Evolutionary conservation across 2,329 filamentous ascomycete genomes (phyloP).

Genomic region (Madurella fahalii): DNA sequence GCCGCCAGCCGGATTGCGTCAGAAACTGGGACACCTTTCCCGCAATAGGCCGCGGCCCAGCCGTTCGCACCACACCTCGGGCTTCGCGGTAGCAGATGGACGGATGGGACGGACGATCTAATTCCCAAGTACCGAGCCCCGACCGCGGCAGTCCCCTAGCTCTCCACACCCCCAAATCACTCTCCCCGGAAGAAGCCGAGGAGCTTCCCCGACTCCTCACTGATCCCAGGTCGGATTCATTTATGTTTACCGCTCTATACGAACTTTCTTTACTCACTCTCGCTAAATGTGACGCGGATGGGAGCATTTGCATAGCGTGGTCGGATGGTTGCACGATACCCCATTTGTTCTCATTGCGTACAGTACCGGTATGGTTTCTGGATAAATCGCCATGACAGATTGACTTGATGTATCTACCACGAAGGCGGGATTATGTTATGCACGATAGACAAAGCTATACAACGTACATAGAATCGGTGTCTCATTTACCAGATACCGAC

Average conservation of each 20-base stretch:
- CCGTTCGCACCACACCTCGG: not conserved
- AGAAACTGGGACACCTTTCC: not conserved
- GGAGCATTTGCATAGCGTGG: conserved; percentile 4
- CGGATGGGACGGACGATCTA: not conserved
- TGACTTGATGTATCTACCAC: not conserved
- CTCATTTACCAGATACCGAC: too few relatives aligned
- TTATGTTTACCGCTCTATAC: not conserved
- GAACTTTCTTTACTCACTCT: not conserved
- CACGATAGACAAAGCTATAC: not conserved
- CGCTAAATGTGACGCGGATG: not conserved
- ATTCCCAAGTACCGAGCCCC: not conserved
- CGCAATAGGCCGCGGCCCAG: not conserved
- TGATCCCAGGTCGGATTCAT: not conserved
- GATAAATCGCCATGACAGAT: not conserved
- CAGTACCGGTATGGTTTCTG: not conserved
- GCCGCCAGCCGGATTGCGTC: not conserved
- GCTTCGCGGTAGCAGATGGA: not conserved
- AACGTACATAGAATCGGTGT: too few relatives aligned
- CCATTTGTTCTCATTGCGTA: conserved; percentile 8
- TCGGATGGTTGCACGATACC: conserved; percentile 10
- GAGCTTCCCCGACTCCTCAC: not conserved
- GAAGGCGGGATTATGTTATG: not conserved
- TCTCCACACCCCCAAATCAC: too few relatives aligned
- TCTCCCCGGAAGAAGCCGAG: not conserved
- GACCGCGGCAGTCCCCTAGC: too few relatives aligned